Base-by-base conservation (phyloP, 2,329 filamentous ascomycete species). In the Hypoxylon sp. region DNA sequence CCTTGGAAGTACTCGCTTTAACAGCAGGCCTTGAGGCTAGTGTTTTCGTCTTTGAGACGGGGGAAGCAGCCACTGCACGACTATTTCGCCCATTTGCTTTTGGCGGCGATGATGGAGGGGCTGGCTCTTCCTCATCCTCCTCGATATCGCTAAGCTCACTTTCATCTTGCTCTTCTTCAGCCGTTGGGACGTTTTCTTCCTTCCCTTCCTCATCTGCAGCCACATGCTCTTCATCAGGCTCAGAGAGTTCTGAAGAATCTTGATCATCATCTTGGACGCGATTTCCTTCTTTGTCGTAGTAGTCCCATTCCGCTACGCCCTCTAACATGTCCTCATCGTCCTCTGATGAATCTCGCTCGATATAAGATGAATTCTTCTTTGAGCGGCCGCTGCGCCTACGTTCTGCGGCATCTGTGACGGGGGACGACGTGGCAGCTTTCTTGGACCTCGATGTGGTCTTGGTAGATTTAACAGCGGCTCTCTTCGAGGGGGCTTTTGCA, bases 281-380 rank as follows among this genome's bases (percentile, higher is more conserved):
- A 19, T 80, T 79, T 17, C 78, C 80, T 2, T 77, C 75, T 2
- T 79, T 71, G n/a, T 80, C 78, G 13, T 76, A 79, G 51, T 89
- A 89, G 23, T 85, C 81, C 87, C 87, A 89, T 74, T 86, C 80
- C 0, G 86, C 86, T 4, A 89, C 87, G 1, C 87, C 87, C 50
- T 87, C 83, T 23, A 88, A 79, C 87, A 89, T 89, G 75, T 89
- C 87, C 69, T 87, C 83, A 65, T 89, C 86, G 64, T 89, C 87
- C 52, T 86, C 86, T 10, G 83, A 82, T 10, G 86, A 86, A 60
- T 87, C 85, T 32, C 86, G 83, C 75, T 89, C 87, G 21, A 83
- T 82, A 69, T 89, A 89, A 36, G 81, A 77, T 5, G 85, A 84
- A 63, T 76, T 80, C 53, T 79, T 81, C 68, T 80, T 81, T 4